Evolutionary conservation across 2,329 filamentous ascomycete species (phyloP).

Genomic region (Penicillium sp.): DNA sequence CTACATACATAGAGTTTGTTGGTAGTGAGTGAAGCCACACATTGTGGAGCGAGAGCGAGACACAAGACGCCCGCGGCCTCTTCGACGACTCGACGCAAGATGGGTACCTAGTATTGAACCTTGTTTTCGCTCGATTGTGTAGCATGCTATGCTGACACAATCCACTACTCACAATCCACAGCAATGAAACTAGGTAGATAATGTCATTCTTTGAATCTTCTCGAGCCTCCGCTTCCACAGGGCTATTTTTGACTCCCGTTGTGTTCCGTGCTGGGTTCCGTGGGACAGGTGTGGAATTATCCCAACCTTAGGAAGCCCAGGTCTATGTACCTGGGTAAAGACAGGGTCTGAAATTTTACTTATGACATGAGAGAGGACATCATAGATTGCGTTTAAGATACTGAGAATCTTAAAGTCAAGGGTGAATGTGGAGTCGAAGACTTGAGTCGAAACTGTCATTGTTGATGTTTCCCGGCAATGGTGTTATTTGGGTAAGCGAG

Average conservation of each 20-base stretch:
- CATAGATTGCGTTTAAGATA: background rate
- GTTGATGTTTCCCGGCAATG: background rate
- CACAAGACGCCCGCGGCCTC: background rate
- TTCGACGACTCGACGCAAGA: background rate
- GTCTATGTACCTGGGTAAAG: background rate
- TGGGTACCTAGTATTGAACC: too few species aligned
- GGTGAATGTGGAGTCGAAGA: background rate
- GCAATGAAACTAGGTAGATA: background rate
- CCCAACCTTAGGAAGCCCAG: background rate
- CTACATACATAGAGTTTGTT: background rate
- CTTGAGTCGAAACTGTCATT: too few species aligned
- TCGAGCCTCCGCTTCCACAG: background rate
- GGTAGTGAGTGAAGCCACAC: background rate
- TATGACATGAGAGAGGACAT: background rate
- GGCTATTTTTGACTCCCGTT: slow-evolving; percentile 12
- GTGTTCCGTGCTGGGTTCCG: background rate
- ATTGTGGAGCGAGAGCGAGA: background rate
- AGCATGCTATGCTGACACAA: background rate
- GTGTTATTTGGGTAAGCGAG: background rate
- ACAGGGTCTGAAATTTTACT: too few species aligned
- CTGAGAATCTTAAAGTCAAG: background rate
- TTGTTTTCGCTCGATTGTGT: background rate
- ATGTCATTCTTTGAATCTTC: background rate
- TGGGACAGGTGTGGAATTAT: background rate
- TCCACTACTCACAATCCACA: background rate